Base-by-base conservation (phyloP, 257 asterid species). In the Solanum megistacrolobum region DNA sequence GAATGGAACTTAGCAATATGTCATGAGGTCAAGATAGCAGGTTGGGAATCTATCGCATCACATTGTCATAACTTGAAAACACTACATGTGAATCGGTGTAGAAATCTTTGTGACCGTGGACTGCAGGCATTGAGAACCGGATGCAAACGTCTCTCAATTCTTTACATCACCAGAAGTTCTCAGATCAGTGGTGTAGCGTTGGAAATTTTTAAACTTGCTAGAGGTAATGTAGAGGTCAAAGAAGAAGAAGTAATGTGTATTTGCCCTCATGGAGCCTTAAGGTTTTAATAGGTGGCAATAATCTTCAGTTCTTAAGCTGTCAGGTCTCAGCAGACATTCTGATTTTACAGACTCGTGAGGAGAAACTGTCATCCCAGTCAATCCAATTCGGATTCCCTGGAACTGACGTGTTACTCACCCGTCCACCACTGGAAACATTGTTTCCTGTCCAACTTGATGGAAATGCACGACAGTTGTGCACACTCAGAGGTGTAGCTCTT, bases 1-100 rank as follows among this genome's bases (percentile, higher is more conserved):
- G 98, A 94, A 60, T 95, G 98, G 98, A 95, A 93, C 93, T 88
- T 95, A 89, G 94, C 97, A 18, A 52, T 91, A 41, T 95, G 98
- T 75, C 94, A 94, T 76, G 98, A 91, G 86, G 84, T 94, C 29
- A 86, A 82, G 38, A 32, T 87, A 12, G 82, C 81, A 0, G 98
- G 98, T 25, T 95, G 98, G 97, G 91, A 89, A 55, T 88, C 97
- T 32, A 91, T 95, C 2, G 95, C 94, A 55, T 36, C 83, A 4
- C 85, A 92, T 82, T 94, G 98, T 27, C 52, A 72, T 79, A 89
- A 88, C 65, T 88, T 96, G 94, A 88, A 91, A 86, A 89, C 89
- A 29, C 94, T 96, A 73, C 98, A 96, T 25, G 94, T 94, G 89
- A 96, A 94, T 87, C 83, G 95, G 29, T 95, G 98, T 60, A 89